Base-by-base conservation (phyloP, 129 eudicot genomes). In the Gnaphalium uliginosum region DNA sequence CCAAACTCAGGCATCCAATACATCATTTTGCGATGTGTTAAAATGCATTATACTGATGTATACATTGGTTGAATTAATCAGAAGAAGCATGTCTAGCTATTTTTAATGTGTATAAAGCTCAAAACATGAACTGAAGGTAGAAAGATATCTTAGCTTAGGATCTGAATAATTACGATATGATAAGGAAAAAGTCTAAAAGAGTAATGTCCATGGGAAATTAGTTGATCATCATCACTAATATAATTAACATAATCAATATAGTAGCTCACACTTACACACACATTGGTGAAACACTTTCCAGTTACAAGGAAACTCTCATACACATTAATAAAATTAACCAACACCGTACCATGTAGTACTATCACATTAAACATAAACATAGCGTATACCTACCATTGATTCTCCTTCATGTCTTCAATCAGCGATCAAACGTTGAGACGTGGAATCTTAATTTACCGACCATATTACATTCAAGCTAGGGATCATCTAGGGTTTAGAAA, bases 181-280 rank as follows among this genome's bases (percentile, higher is more conserved):
- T n/a, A 60, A 13, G 7, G 22, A 67, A 19, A 22, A 67, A 24
- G 41, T 26, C 68, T 21, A 69, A 15, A 39, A 21, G 63, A 26
- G 30, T 43, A 43, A 14, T 69, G 64, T 80, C n/a, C 22, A 73
- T 26, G 68, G 79, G 66, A 65, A 53, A 79, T 56, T 50, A 73
- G 73, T 72, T 54, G 74, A 65, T 74, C 73, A 72, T 46, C 63
- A 24, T 78, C 64, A 61, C 18, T 71, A 63, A 63, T 23, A 53
- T 53, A 24, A 46, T 22, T 35, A 79, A 51, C 74, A 66, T 79
- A 81, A 60, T 78, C 51, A 79, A 81, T 53, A 82, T 43, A 65
- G 48, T 46, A 56, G 82, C 85, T 72, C 82, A 82, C 85, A 73
- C 69, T 71, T 69, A 53, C 75, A 82, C 85, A 70, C 81, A 62